These are phyloP conservation scores for Wickerhamomyces ciferrii DNA, from an alignment of 805 yeast genomes.

Conservation along the genomic window DNA sequence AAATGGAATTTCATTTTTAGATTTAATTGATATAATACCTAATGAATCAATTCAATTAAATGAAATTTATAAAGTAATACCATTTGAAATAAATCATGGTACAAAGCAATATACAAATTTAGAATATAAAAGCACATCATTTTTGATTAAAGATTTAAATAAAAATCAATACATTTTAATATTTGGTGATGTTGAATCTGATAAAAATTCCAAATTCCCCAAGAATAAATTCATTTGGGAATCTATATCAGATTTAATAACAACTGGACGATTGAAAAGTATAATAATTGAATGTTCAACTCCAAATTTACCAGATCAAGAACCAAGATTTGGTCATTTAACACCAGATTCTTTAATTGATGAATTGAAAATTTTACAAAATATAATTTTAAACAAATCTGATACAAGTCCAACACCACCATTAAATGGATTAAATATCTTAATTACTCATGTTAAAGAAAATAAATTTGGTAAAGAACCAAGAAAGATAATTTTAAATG, in stretches of 20 bases:
- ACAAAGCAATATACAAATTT: slow-evolving; percentile 23
- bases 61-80: slow-evolving; percentile 20
- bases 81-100: slow-evolving; percentile 38
- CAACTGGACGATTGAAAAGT: slow-evolving; percentile 36
- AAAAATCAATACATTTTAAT: slow-evolving; percentile 40
- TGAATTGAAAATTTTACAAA: slow-evolving; percentile 40
- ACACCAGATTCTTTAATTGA: slow-evolving; percentile 58
- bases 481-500: slow-evolving; percentile 42
- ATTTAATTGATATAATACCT: slow-evolving; percentile 10
- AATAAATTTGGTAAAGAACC: slow-evolving; percentile 42
- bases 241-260: slow-evolving; percentile 41
- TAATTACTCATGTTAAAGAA: slow-evolving; percentile 43
- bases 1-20: slow-evolving; percentile 22
- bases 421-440: slow-evolving; percentile 16
- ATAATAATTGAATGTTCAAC: slow-evolving; percentile 80
- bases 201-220: slow-evolving; percentile 37
- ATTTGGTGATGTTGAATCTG: slow-evolving; percentile 86
- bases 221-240: slow-evolving; percentile 48
- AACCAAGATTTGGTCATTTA: slow-evolving; percentile 73
- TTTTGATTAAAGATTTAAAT: slow-evolving; percentile 37
- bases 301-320: slow-evolving; percentile 34
- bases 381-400: slow-evolving; percentile 4
- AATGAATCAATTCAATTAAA: slow-evolving; percentile 3
- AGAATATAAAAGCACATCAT: slow-evolving; percentile 47
- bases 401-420: background rate